Conservation (phyloP, 192 early-diverging fungal genomes). For the Coemansia sp. region DNA sequence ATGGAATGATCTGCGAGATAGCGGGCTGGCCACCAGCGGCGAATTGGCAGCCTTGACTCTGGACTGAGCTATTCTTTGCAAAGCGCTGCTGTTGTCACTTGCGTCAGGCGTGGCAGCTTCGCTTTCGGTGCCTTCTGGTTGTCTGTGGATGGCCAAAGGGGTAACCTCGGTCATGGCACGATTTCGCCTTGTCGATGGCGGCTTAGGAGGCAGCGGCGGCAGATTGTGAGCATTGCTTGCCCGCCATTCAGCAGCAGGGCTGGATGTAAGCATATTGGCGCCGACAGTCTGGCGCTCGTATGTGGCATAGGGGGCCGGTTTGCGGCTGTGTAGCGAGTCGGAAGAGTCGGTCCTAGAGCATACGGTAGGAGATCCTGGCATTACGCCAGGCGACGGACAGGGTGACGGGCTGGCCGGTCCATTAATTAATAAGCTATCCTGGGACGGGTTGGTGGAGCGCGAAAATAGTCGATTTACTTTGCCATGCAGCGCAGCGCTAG, state of each 20-base stretch:
- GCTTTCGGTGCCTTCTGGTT: slow-evolving; percentile 4
- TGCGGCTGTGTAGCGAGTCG: not conserved
- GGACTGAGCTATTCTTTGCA: slow-evolving; percentile 12
- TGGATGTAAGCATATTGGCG: slow-evolving; percentile 3
- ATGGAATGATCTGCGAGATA: slow-evolving; percentile 43
- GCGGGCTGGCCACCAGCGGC: slow-evolving; percentile 40
- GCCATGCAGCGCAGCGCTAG: slow-evolving; percentile 41
- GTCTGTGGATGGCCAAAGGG: slow-evolving; percentile 22
- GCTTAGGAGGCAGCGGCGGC: slow-evolving; percentile 26
- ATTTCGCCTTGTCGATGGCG: slow-evolving; percentile 24
- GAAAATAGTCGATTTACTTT: slow-evolving; percentile 51
- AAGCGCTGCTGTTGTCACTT: not conserved
- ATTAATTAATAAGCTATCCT: slow-evolving; percentile 36
- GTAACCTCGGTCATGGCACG: slow-evolving; percentile 42
- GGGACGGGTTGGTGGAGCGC: slow-evolving; percentile 36
- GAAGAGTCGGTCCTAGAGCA: not conserved
- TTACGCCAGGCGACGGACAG: slow-evolving; percentile 7
- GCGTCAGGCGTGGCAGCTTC: not conserved
- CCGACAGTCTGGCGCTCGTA: slow-evolving; percentile 6
- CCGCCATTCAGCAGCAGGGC: slow-evolving; percentile 18
- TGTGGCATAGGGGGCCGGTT: not conserved
- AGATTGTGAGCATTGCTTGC: slow-evolving; percentile 9
- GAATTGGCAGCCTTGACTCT: slow-evolving; percentile 30
- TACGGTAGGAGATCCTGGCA: slow-evolving; percentile 5
- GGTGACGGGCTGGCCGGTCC: slow-evolving; percentile 18